Evolutionary conservation across 192 early-diverging fungal species (phyloP).

Genomic region (Coemansia sp.): DNA sequence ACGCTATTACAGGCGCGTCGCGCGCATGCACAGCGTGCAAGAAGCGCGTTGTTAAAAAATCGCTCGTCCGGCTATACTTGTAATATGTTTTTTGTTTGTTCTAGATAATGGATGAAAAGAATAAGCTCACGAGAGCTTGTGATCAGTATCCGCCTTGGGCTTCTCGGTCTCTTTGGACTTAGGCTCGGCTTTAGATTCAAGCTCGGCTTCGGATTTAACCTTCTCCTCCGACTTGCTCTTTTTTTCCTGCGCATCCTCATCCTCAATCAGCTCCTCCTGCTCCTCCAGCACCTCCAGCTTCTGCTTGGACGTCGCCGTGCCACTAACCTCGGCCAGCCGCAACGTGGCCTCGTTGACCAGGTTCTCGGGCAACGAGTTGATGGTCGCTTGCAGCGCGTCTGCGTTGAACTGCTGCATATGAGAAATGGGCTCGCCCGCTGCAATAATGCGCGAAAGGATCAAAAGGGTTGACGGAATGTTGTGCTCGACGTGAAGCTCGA

Average conservation of each 20-base stretch:
- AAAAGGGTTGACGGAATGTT: slow-evolving; percentile 88
- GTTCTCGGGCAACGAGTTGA: slow-evolving; percentile 88
- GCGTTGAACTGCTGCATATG: slow-evolving; percentile 71
- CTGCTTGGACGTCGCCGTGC: slow-evolving; percentile 88
- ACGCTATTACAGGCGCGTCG: slow-evolving; percentile 17
- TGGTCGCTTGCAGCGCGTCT: slow-evolving; percentile 90
- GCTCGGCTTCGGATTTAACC: background rate
- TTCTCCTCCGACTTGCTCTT: slow-evolving; percentile 9
- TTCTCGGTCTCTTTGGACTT: background rate
- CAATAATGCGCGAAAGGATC: slow-evolving; percentile 87
- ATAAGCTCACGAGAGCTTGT: background rate
- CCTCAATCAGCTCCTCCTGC: slow-evolving; percentile 95
- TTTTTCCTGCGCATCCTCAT: slow-evolving; percentile 75
- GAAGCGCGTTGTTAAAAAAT: slow-evolving; percentile 30
- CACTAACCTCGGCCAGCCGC: slow-evolving; percentile 83
- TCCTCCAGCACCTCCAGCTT: slow-evolving; percentile 91
- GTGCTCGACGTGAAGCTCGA: slow-evolving; percentile 90
- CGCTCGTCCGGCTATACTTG: slow-evolving; percentile 41
- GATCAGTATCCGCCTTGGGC: too few relatives aligned
- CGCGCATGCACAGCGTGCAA: slow-evolving; percentile 37
- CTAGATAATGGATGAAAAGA: background rate
- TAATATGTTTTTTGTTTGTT: slow-evolving; percentile 10
- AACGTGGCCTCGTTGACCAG: slow-evolving; percentile 84
- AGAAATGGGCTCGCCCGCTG: slow-evolving; percentile 71
- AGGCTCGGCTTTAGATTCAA: background rate